Base-by-base conservation (phyloP, 1,139 yeast species). In the Hansenula anomala region DNA sequence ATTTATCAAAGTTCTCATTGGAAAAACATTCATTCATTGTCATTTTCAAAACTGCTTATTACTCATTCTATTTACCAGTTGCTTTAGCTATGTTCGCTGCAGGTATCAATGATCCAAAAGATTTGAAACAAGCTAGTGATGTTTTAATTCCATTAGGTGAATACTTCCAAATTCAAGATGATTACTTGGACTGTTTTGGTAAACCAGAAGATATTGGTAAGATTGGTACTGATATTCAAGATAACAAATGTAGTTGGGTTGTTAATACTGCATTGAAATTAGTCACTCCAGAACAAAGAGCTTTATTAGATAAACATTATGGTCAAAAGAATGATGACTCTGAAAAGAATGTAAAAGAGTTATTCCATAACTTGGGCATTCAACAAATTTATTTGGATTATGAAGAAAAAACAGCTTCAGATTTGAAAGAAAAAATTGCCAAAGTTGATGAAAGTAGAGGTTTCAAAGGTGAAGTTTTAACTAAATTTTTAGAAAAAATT, bases 111-210 rank as follows among this genome's bases (percentile, higher is more conserved):
- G 71, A 75, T 54, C 83, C 75, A 43, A 63, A 69, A 51, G 96
- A 90, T 62, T 74, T 94, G 61, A 75, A 86, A 61, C 98, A 92
- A 69, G 97, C 89, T 16, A 75, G 73, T 48, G 94, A 87, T 53
- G 80, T 94, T 36, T 75, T 94, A 63, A 80, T 94, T 48, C 97
- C 97, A 43, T 76, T 92, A 53, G 99, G 99, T 44, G 97, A 94
- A 66, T 94, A 94, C 64, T 94, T 94, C 83, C 99, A 94, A 69
- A 88, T 94, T 54, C 98, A 94, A 69, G 99, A 94, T 61, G 99
- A 94, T 64, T 94, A 72, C 69, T 78, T 94, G 55, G 99, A 94
- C 65, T 88, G 97, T 66, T 94, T 87, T 60, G 99, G 98, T 48
- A 89, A 94, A 52, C 97, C 98, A 35, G 95, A 86, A 60, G 90